Evolutionary conservation across 305 asterid genomes (phyloP).

Genomic region (Solanum aculeatissimum): DNA sequence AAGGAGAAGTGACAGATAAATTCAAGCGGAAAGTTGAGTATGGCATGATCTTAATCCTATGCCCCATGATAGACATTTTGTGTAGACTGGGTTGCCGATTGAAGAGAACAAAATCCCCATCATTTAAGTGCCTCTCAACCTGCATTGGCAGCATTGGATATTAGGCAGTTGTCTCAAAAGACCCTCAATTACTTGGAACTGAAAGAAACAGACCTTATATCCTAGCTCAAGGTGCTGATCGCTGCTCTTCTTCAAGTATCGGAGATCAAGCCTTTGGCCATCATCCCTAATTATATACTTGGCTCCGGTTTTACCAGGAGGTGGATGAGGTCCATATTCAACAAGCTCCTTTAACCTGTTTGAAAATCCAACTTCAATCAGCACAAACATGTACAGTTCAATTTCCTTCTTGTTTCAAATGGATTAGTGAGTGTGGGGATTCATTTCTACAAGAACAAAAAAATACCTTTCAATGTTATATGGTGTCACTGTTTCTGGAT

Average conservation of each 20-base stretch:
- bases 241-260: slow-evolving; percentile 95
- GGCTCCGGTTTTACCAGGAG: slow-evolving; percentile 99
- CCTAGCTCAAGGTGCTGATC: slow-evolving; percentile 96
- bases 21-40: slow-evolving; percentile 94
- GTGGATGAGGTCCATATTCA: slow-evolving; percentile 98
- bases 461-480: slow-evolving; percentile 88
- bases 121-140: slow-evolving; percentile 98
- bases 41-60: slow-evolving; percentile 96
- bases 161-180: neutral
- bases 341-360: slow-evolving; percentile 93
- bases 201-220: slow-evolving; percentile 49
- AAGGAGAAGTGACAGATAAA: slow-evolving; percentile 94
- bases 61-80: slow-evolving; percentile 99
- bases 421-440: neutral
- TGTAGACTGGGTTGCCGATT: slow-evolving; percentile 99
- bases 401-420: neutral
- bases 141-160: slow-evolving; percentile 8
- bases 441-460: neutral
- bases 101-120: slow-evolving; percentile 94
- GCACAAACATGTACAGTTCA: neutral
- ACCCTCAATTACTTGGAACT: neutral
- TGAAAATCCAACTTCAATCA: slow-evolving; percentile 1
- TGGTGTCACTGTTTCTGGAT: slow-evolving; percentile 98
- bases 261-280: slow-evolving; percentile 99
- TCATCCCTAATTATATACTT: slow-evolving; percentile 95